A percentile compares a stretch with the other conserved stretches of the same genome.
Conservation (phyloP, 2,329 filamentous ascomycete species). For the Sclerotinia spermophila region DNA sequence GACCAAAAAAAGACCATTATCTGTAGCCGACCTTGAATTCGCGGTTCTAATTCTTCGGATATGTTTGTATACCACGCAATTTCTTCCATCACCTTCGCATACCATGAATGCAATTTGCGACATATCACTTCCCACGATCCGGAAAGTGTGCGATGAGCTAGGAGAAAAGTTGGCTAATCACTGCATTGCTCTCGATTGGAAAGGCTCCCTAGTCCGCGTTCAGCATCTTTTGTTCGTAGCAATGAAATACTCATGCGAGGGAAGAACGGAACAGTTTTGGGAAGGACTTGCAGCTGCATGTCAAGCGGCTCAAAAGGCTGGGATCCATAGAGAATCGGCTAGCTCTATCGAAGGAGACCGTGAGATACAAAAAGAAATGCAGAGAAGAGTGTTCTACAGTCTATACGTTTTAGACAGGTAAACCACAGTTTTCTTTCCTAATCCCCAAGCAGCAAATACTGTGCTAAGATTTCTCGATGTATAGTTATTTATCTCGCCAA, state of each 20-base stretch:
- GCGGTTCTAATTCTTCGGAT: conserved; percentile 4
- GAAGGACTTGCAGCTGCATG: background rate
- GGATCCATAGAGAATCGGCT: background rate
- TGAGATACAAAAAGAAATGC: conserved; percentile 3
- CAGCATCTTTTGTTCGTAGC: conserved; percentile 3
- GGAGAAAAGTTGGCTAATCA: background rate
- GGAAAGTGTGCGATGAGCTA: background rate
- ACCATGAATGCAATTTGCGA: background rate
- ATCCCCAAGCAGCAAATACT: background rate
- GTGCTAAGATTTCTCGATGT: background rate
- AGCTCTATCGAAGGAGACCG: background rate
- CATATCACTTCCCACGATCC: background rate
- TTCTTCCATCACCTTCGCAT: conserved; percentile 1
- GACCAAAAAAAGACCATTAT: background rate
- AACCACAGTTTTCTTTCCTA: background rate
- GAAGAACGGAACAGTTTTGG: background rate
- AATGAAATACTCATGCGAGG: background rate
- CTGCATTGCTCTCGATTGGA: conserved; percentile 7
- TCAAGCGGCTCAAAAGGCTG: conserved; percentile 9
- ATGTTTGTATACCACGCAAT: background rate
- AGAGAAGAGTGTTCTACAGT: background rate
- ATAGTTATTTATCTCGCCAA: conserved; percentile 2
- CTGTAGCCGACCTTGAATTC: background rate
- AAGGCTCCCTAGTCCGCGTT: conserved; percentile 4
- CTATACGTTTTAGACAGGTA: conserved; percentile 1